Conservation (phyloP, 192 early-diverging fungal genomes). For the Podila epicladia region DNA sequence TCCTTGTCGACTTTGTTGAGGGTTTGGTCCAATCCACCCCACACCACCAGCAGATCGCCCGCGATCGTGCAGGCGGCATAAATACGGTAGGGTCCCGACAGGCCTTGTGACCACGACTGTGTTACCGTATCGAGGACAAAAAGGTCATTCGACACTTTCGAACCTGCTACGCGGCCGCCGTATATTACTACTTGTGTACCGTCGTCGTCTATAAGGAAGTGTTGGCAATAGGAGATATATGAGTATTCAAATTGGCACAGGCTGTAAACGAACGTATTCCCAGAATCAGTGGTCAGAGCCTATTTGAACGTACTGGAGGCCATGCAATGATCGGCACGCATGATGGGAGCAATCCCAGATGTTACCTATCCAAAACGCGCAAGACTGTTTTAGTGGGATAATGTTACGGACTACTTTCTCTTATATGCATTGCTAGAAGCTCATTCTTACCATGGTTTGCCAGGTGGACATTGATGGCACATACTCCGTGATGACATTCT, state of each 20-base stretch:
- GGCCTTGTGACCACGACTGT: neutral
- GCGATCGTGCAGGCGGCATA: slow-evolving; percentile 1
- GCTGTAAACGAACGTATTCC: too few relatives aligned
- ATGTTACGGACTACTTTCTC: too few relatives aligned
- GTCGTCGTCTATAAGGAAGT: neutral
- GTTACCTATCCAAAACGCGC: neutral
- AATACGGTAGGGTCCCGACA: neutral
- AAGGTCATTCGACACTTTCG: neutral
- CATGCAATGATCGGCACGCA: neutral
- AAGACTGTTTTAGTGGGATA: neutral
- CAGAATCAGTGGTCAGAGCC: too few relatives aligned
- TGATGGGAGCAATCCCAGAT: neutral
- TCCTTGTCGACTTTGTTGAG: neutral
- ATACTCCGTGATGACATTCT: neutral
- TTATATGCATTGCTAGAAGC: too few relatives aligned
- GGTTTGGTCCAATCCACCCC: neutral
- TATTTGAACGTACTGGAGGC: neutral
- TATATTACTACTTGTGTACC: neutral
- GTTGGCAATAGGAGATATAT: neutral
- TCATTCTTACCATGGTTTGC: neutral
- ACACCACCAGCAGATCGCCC: neutral
- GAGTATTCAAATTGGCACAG: too few relatives aligned
- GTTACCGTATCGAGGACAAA: neutral
- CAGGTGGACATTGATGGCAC: neutral
- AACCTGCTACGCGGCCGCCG: neutral